phyloP scores from a whole-genome alignment of 2,329 filamentous ascomycete species.

The Pseudocercospora cruenta region DNA sequence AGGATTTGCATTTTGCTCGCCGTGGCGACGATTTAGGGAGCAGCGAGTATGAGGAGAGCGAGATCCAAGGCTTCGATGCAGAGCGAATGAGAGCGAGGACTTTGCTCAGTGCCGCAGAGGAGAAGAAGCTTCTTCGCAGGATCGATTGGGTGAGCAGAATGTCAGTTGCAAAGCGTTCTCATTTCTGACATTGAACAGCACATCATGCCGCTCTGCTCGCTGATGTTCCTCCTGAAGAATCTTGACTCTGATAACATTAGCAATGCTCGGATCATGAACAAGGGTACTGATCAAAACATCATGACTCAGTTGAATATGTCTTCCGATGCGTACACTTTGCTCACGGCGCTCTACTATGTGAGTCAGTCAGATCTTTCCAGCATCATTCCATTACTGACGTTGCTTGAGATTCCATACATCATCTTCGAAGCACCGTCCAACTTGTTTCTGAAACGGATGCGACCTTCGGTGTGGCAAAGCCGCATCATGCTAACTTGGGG shows the following conservation, averaged over 20 bases:
- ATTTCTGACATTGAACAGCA: background rate
- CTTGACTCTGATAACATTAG: background rate
- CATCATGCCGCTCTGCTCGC: background rate
- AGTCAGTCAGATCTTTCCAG: background rate
- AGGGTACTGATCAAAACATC: background rate
- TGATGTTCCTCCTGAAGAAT: background rate
- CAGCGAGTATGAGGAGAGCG: background rate
- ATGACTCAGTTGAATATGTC: background rate
- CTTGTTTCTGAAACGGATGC: background rate
- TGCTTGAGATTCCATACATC: background rate
- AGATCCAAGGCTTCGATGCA: slow-evolving; percentile 8
- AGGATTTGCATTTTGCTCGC: background rate
- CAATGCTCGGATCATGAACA: background rate
- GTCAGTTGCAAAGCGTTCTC: background rate
- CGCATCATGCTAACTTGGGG: background rate
- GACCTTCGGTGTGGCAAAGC: background rate
- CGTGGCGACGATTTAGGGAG: background rate
- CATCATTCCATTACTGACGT: background rate
- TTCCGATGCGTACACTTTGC: background rate
- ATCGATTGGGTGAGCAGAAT: background rate
- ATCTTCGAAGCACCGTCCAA: background rate
- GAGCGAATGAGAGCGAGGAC: slow-evolving; percentile 7
- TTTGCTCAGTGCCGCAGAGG: background rate
- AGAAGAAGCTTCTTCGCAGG: slow-evolving; percentile 4
- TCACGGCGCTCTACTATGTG: background rate